Conservation (phyloP, 164 flowering plant genomes). For the Sedum album region DNA sequence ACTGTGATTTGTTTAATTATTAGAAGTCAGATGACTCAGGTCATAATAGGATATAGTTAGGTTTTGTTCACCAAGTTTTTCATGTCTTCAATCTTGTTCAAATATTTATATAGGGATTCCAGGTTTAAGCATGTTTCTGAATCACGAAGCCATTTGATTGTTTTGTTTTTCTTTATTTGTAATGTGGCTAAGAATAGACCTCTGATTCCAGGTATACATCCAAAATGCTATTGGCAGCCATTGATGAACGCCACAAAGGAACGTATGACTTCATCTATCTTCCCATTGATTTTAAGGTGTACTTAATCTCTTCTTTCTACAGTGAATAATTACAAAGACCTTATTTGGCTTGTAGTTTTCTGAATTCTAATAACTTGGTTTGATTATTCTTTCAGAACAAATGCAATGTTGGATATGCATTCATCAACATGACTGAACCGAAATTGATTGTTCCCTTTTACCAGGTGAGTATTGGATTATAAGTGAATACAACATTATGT, state of each 20-base stretch:
- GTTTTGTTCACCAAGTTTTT: too few relatives aligned
- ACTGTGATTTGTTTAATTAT: too few relatives aligned
- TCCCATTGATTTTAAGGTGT: slow-evolving; percentile 77
- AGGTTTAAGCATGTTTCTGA: background rate
- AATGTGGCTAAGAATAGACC: background rate
- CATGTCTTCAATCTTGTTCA: background rate
- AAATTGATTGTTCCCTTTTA: slow-evolving; percentile 40
- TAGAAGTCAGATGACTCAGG: too few relatives aligned
- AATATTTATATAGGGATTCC: background rate
- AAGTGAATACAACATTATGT: background rate
- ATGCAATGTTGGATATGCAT: slow-evolving; percentile 66
- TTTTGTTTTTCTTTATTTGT: background rate
- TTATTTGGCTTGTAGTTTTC: slow-evolving; percentile 12
- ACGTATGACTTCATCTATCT: slow-evolving; percentile 74
- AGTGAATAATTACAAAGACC: background rate
- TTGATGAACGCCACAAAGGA: slow-evolving; percentile 67
- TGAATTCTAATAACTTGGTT: background rate
- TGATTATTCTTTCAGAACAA: slow-evolving; percentile 35
- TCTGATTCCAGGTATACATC: slow-evolving; percentile 58
- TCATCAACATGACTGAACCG: slow-evolving; percentile 59
- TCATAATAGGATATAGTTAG: too few relatives aligned
- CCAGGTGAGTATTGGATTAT: slow-evolving; percentile 27
- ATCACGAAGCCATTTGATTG: background rate
- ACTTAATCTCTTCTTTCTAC: slow-evolving; percentile 6
- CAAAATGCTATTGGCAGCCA: slow-evolving; percentile 81